Percentiles rank a stretch among this genome's conserved stretches.
phyloP scores from a whole-genome alignment of 1,139 yeast genomes.

The Saccharomycopsis hybrid region DNA sequence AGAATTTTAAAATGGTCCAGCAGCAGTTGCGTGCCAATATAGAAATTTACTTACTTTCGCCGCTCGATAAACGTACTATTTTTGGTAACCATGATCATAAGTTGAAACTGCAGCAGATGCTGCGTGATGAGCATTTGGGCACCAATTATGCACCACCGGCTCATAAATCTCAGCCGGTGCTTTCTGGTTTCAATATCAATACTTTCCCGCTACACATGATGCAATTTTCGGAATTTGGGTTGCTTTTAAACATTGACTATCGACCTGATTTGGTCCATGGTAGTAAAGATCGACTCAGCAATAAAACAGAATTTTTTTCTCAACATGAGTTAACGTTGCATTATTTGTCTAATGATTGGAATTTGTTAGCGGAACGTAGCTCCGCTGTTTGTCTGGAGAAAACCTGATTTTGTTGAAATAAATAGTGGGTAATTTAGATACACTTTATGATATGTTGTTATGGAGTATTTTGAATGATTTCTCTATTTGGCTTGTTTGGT shows the following conservation, averaged over 20 bases:
- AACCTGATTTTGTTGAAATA: slow-evolving; percentile 1
- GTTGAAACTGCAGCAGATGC: neutral
- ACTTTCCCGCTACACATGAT: slow-evolving; percentile 7
- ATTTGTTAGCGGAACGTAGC: neutral
- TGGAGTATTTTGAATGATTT: no score
- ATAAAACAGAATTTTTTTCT: neutral
- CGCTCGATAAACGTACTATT: no score
- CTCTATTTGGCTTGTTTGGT: no score
- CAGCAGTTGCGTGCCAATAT: neutral
- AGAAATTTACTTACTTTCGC: no score
- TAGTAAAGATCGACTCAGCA: neutral
- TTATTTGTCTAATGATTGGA: neutral
- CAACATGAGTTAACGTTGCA: neutral
- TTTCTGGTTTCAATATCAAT: slow-evolving; percentile 2
- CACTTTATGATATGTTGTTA: no score
- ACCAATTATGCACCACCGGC: neutral
- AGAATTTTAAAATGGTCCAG: slow-evolving; percentile 1
- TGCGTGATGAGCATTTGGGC: neutral
- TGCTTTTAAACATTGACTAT: slow-evolving; percentile 9
- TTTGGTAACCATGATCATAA: neutral
- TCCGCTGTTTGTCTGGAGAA: neutral
- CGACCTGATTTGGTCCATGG: slow-evolving; percentile 5
- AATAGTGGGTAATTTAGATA: no score
- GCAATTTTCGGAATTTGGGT: slow-evolving; percentile 9
- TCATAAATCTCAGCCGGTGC: neutral